Conservation (phyloP, 75 land plant species). For the Pinus taeda region DNA sequence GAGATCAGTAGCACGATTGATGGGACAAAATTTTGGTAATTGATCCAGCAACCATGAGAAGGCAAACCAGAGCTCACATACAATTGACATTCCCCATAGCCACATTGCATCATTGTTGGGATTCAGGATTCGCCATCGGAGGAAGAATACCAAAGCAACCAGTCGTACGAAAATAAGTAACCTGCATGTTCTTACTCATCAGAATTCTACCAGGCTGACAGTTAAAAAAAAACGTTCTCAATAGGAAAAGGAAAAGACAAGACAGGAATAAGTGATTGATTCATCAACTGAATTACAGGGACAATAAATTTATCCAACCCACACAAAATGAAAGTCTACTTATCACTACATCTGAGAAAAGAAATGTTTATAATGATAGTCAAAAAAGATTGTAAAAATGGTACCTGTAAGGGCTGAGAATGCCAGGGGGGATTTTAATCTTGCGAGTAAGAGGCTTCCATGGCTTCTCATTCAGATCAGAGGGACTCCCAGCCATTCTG, state of each 20-base stretch:
- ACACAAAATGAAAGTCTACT: slow-evolving; percentile 47
- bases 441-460: slow-evolving; percentile 76
- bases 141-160: slow-evolving; percentile 49
- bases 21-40: slow-evolving; percentile 77
- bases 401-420: slow-evolving; percentile 88
- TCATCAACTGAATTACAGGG: slow-evolving; percentile 65
- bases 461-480: slow-evolving; percentile 47
- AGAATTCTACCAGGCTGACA: background rate
- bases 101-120: slow-evolving; percentile 82
- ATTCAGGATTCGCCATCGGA: slow-evolving; percentile 71
- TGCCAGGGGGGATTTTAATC: slow-evolving; percentile 43
- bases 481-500: slow-evolving; percentile 19
- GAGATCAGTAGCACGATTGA: slow-evolving; percentile 75
- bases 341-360: background rate
- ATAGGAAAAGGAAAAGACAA: background rate
- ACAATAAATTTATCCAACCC: slow-evolving; percentile 41
- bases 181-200: slow-evolving; percentile 22
- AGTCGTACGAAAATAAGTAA: slow-evolving; percentile 56
- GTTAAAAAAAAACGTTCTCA: background rate
- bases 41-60: slow-evolving; percentile 93
- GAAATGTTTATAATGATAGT: background rate
- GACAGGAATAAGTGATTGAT: slow-evolving; percentile 6
- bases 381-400: background rate
- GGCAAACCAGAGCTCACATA: slow-evolving; percentile 95
- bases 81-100: slow-evolving; percentile 91